phyloP scores from a whole-genome alignment of 140 eudicot species.

The Ambrosia hybrid region DNA sequence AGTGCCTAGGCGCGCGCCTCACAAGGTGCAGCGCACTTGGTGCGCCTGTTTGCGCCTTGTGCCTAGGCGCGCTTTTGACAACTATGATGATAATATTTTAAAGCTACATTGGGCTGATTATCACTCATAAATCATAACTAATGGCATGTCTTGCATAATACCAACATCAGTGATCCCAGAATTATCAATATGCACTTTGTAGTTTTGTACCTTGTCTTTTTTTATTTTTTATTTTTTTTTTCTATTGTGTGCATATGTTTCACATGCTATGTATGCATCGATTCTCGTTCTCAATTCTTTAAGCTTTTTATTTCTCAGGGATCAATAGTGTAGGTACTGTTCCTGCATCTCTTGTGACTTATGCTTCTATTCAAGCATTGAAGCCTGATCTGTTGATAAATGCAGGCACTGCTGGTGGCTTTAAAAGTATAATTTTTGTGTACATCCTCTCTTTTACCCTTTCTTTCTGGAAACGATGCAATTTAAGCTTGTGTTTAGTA shows the following conservation, averaged over 20 bases:
- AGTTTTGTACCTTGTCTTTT: not conserved
- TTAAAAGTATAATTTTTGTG: constrained; percentile 57
- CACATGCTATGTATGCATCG: no score
- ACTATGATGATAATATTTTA: not conserved
- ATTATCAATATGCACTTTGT: not conserved
- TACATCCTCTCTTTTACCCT: not conserved
- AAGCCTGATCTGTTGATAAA: constrained; percentile 90
- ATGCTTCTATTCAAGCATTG: constrained; percentile 93
- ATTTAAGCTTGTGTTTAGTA: not conserved
- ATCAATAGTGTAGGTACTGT: constrained; percentile 87
- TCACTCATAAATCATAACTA: no score
- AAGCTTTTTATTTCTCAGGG: constrained; percentile 62
- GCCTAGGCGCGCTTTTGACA: no score
- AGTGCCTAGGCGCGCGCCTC: no score
- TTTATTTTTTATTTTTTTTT: no score
- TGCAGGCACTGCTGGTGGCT: constrained; percentile 99
- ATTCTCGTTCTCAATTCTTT: no score
- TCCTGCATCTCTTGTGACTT: constrained; percentile 88
- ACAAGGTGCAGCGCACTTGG: no score
- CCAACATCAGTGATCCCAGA: not conserved
- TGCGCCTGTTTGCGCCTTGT: no score
- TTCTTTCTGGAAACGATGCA: constrained; percentile 10
- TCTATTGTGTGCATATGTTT: no score
- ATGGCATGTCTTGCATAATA: not conserved
- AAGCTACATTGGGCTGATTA: no score